These are phyloP conservation scores for Cryoendolithus antarcticus DNA, from an alignment of 2,329 filamentous ascomycete genomes.

Conservation along the genomic window DNA sequence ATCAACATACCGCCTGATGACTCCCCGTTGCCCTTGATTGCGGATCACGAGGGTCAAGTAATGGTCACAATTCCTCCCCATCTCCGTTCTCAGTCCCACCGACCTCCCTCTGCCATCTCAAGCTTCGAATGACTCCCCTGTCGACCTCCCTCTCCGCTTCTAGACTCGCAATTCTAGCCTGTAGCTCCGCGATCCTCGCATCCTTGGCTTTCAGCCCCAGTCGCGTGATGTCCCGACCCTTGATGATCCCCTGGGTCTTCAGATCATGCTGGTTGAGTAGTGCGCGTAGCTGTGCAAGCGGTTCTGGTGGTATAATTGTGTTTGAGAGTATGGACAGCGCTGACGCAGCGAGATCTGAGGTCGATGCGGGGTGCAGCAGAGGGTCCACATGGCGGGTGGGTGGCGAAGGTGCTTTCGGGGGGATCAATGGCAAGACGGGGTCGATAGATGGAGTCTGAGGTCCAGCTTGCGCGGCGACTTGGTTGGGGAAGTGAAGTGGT, in stretches of 20 bases:
- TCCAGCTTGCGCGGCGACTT: too few species aligned
- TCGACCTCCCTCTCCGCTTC: conserved; percentile 45
- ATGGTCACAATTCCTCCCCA: neutral
- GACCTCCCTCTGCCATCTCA: conserved; percentile 20
- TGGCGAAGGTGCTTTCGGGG: conserved; percentile 11
- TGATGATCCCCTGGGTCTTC: conserved; percentile 47
- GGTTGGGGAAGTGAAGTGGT: too few species aligned
- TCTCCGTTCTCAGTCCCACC: neutral
- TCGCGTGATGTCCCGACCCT: conserved; percentile 55
- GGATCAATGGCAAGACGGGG: neutral
- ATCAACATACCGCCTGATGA: too few species aligned
- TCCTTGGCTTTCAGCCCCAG: conserved; percentile 52
- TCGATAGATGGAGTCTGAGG: too few species aligned
- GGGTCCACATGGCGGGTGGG: conserved; percentile 14
- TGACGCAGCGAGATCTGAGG: conserved; percentile 13
- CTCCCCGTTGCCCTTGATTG: too few species aligned
- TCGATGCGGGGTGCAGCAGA: conserved; percentile 14
- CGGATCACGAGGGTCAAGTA: too few species aligned
- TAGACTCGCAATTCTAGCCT: conserved; percentile 48
- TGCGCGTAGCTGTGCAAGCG: conserved; percentile 26
- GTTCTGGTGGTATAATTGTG: conserved; percentile 11
- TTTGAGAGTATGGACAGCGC: conserved; percentile 12
- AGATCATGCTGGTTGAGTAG: conserved; percentile 46
- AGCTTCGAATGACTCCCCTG: conserved; percentile 35
- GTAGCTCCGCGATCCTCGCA: conserved; percentile 51